Base-by-base conservation (phyloP, 352 stramenopile genomes). In the Phytopythium ostracodes region DNA sequence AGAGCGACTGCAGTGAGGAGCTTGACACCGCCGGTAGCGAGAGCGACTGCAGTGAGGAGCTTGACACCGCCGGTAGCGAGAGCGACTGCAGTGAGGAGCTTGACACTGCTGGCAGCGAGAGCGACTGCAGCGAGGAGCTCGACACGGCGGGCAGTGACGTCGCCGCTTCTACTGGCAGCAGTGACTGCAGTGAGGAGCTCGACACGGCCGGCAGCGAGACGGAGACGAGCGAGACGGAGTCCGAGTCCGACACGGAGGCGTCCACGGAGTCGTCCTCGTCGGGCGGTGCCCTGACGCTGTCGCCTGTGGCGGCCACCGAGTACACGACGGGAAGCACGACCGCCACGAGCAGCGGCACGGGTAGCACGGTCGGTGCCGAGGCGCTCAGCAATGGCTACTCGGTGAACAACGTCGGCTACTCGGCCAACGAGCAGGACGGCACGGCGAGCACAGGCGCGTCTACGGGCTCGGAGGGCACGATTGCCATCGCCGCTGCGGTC, bases 11-110 rank as follows among this genome's bases (percentile, higher is more conserved):
- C 57, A 47, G 24, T 15, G 31, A 75, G n/a, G 69, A 63, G 22
- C 62, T 51, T 14, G 66, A 75, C 35, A 66, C 75, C 1, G 68
- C 68, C 4, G 63, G 60, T 33, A 57, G 51, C 18, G 62, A 35
- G 3, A 31, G 9, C 18, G 54, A 62, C 53, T 71, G 64, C 60
- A 64, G 52, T 29, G 15, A 73, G 44, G 67, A 71, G 24, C 60
- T 58, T 4, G n/a, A 33, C 6, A 49, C 52, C 2, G 56, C 71
- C 56, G 72, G 72, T 57, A 50, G 9, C 12, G 27, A 73, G 22
- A 78, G 73, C 53, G 55, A 72, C 24, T 79, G 72, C 58, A 71
- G 60, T 15, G 55, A 79, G 47, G 69, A 72, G 35, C 64, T 69
- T 15, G 67, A 68, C 35, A 56, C 71, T 7, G 64, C 70, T 17